Base-by-base conservation (phyloP, 2,329 filamentous ascomycete genomes). In the Seiridium cupressi region DNA sequence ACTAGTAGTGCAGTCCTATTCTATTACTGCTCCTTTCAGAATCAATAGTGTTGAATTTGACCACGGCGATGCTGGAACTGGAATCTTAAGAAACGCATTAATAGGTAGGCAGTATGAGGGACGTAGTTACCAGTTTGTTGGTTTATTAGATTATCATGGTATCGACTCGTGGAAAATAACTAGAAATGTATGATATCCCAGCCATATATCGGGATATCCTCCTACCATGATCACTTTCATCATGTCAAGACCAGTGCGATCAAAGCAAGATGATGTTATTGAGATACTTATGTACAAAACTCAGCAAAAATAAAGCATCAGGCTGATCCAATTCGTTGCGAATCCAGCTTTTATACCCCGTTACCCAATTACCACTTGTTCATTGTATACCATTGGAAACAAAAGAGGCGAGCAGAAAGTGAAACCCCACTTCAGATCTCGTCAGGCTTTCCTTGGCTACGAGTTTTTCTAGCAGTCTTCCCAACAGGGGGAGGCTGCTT, bases 391-490 rank as follows among this genome's bases (percentile, higher is more conserved):
- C 18, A 26, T 26, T 26, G 18, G 18, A 26, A 26, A 26, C 18
- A 26, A 26, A 26, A 26, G 18, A 26, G 18, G 18, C 18, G 18
- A 26, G 2, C 18, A 26, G 18, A 26, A 26, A 26, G 18, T 26
- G 18, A 26, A 26, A 26, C 18, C 18, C 18, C 18, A 26, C 18
- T 26, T 26, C 18, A 55, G 9, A 42, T 11, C 55, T 57, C n/a
- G 7, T 69, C 65, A 34, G 63, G 62, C 31, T 64, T 57, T 26
- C 72, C 74, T 60, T 78, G 76, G 61, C 76, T 78, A 56, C 76
- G 70, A 1, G 76, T 78, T 68, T 75, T 77, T 31, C 76, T 70
- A 9, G 69, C 69, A 3, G 76, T 76, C 59, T 64, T 66, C 11
- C 76, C 75, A 5, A 74, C 70, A 0, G 70, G 61, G 9, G 68